These are phyloP conservation scores for Phlyctochytrium planicorne DNA, from an alignment of 192 early-diverging fungal species.

Conservation along the genomic window DNA sequence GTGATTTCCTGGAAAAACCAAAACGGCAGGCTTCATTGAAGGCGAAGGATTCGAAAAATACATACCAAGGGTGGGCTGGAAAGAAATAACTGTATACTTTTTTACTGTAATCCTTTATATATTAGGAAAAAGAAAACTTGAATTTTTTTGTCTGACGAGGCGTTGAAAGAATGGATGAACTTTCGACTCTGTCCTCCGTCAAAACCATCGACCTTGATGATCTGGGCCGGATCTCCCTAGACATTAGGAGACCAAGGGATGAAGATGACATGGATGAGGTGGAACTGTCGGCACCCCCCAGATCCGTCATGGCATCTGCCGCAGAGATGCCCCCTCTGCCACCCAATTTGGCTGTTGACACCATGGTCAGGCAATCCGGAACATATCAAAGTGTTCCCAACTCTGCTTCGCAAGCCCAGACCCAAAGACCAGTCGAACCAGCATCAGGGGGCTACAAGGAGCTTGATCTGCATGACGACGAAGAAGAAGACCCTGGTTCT, in stretches of 20 bases:
- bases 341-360: background rate
- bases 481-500: background rate
- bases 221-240: conserved; percentile 4
- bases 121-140: too few relatives aligned
- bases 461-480: conserved; percentile 4
- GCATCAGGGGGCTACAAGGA: background rate
- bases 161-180: too few relatives aligned
- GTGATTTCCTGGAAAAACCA: too few relatives aligned
- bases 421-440: background rate
- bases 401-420: background rate
- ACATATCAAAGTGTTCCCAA: background rate
- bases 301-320: background rate
- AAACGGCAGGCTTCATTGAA: too few relatives aligned
- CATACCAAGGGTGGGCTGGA: too few relatives aligned
- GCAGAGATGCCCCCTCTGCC: background rate
- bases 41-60: too few relatives aligned
- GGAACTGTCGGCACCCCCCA: background rate
- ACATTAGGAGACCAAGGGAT: background rate
- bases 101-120: too few relatives aligned
- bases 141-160: too few relatives aligned
- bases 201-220: conserved; percentile 4
- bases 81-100: too few relatives aligned
- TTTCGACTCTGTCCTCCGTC: background rate
- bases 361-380: background rate
- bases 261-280: background rate